A percentile compares a stretch with the other conserved stretches of the same genome.
Conservation (phyloP, 2,329 filamentous ascomycete species). For the Neospermospora avenae region DNA sequence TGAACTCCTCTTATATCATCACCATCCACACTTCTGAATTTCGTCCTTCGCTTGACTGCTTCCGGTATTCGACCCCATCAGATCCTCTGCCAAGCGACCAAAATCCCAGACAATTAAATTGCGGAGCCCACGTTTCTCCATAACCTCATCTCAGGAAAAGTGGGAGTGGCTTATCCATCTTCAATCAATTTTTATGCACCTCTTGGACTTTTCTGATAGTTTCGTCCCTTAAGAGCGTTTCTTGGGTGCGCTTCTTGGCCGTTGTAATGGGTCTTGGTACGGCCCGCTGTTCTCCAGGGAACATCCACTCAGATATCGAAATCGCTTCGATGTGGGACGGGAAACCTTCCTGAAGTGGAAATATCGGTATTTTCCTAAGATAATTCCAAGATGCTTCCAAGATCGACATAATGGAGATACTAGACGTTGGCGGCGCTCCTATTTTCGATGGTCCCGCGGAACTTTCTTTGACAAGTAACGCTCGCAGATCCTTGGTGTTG, state of each 20-base stretch:
- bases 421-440: not conserved
- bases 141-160: not conserved
- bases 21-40: not conserved
- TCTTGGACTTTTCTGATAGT: not conserved
- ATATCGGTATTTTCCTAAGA: not conserved
- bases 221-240: not conserved
- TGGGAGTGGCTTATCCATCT: not conserved
- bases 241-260: not conserved
- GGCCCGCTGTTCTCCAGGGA: not conserved
- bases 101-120: not conserved
- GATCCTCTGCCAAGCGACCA: not conserved
- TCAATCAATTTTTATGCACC: not conserved
- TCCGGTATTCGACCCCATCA: not conserved
- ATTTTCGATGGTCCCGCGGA: not conserved
- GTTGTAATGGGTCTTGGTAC: constrained; percentile 1
- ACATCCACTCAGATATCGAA: not conserved
- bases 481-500: not conserved
- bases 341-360: not conserved
- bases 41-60: not conserved
- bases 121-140: not conserved
- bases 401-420: not conserved
- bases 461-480: not conserved
- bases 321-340: not conserved
- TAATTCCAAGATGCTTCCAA: not conserved
- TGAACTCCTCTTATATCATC: not conserved